Conservation (phyloP, 257 asterid species). For the Solanum corneliomulleri region DNA sequence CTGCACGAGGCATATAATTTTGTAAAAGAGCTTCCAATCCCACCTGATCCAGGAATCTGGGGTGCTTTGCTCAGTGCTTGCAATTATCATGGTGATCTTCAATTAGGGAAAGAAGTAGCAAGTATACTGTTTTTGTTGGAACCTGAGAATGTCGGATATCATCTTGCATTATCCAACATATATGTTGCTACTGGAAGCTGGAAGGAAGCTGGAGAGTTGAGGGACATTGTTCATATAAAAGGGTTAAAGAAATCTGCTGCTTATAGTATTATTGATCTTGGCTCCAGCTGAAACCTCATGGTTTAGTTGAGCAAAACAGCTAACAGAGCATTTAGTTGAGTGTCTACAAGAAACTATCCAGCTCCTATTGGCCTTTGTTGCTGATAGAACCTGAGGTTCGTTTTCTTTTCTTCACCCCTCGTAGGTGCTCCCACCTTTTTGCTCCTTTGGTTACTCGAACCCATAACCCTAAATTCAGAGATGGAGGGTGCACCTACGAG, state of each 20-base stretch:
- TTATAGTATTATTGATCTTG: conserved; percentile 36
- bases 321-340: neutral
- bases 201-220: conserved; percentile 64
- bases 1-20: conserved; percentile 36
- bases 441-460: neutral
- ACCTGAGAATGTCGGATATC: conserved; percentile 53
- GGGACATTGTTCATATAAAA: conserved; percentile 28
- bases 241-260: conserved; percentile 42
- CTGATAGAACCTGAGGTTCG: neutral
- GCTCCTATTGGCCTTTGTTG: neutral
- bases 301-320: neutral
- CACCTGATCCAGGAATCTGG: conserved; percentile 38
- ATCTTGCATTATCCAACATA: conserved; percentile 40
- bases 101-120: conserved; percentile 51
- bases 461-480: neutral
- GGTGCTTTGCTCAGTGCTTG: conserved; percentile 63
- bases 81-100: conserved; percentile 40
- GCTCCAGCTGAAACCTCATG: neutral
- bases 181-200: conserved; percentile 56
- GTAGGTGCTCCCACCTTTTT: neutral
- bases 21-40: conserved; percentile 18
- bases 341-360: neutral
- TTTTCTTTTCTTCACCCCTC: neutral
- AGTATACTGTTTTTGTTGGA: conserved; percentile 27
- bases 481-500: neutral